Percentiles rank a stretch among this genome's conserved stretches.
phyloP scores from a whole-genome alignment of 805 yeast genomes.

The Lipomyces chichibuensis region DNA sequence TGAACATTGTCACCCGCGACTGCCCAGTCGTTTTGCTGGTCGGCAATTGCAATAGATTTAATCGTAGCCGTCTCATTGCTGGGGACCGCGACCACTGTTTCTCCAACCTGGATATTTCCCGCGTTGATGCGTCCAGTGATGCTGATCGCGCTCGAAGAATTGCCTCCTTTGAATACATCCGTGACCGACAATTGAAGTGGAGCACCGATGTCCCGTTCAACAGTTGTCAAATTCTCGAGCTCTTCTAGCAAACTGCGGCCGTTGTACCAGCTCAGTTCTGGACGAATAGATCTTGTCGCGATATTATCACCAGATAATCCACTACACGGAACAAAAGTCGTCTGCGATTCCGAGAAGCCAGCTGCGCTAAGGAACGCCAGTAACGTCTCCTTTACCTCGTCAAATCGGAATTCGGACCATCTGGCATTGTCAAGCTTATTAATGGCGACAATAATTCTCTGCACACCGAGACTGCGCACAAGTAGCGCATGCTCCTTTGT shows the following conservation, averaged over 20 bases:
- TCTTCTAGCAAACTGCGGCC: conserved; percentile 51
- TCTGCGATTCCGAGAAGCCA: conserved; percentile 50
- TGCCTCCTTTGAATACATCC: conserved; percentile 59
- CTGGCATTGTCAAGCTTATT: conserved; percentile 69
- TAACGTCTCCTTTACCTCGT: conserved; percentile 55
- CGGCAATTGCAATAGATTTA: conserved; percentile 35
- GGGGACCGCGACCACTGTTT: conserved; percentile 62
- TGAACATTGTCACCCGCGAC: conserved; percentile 60
- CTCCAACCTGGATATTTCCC: conserved; percentile 74
- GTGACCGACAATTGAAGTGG: conserved; percentile 63
- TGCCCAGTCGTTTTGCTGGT: conserved; percentile 47
- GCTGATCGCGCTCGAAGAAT: conserved; percentile 52
- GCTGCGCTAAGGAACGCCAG: conserved; percentile 58
- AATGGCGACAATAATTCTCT: conserved; percentile 60
- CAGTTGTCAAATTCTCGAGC: conserved; percentile 33
- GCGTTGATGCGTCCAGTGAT: conserved; percentile 67
- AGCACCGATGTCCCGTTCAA: conserved; percentile 42
- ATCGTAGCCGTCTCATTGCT: conserved; percentile 43
- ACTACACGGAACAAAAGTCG: conserved; percentile 66
- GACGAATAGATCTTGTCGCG: conserved; percentile 47
- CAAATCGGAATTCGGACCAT: conserved; percentile 60
- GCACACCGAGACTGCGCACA: conserved; percentile 69
- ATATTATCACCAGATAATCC: conserved; percentile 73
- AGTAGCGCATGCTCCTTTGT: conserved; percentile 77
- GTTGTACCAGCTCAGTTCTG: conserved; percentile 50